Conservation (phyloP, 176 grass and related monocot genomes). For the Oryza coarctata region DNA sequence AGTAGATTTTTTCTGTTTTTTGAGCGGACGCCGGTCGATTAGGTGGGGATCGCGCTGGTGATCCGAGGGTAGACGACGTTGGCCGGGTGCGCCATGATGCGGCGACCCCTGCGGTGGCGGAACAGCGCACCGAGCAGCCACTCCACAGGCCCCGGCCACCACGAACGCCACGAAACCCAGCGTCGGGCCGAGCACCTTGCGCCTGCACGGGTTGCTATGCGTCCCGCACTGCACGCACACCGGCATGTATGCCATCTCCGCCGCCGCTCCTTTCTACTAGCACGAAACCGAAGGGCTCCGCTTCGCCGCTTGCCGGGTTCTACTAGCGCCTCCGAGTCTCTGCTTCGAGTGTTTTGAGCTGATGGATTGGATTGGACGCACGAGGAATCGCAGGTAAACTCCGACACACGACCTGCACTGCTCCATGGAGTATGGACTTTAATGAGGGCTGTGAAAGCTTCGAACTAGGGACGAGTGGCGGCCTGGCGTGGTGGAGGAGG, state of each 20-base stretch:
- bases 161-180: constrained; percentile 82
- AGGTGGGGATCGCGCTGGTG: constrained; percentile 62
- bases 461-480: constrained; percentile 15
- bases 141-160: constrained; percentile 61
- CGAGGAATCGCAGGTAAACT: too few species aligned
- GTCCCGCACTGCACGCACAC: constrained; percentile 84
- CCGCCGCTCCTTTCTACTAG: background rate
- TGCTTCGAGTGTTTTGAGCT: background rate
- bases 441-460: background rate
- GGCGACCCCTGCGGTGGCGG: constrained; percentile 78
- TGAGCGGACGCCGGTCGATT: background rate
- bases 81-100: constrained; percentile 89
- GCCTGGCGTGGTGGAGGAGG: background rate
- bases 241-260: constrained; percentile 36
- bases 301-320: background rate
- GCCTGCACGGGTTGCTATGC: constrained; percentile 87
- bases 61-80: constrained; percentile 72
- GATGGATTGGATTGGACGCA: constrained; percentile 11
- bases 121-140: constrained; percentile 84
- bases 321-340: background rate
- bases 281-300: background rate
- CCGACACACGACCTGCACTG: background rate
- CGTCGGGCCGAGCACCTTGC: constrained; percentile 83
- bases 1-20: background rate
- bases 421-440: background rate